Percentiles rank a stretch among this genome's conserved stretches.
These are phyloP conservation scores for Chalciporus piperatus DNA, from an alignment of 768 basidiomycete genomes.

Conservation along the genomic window DNA sequence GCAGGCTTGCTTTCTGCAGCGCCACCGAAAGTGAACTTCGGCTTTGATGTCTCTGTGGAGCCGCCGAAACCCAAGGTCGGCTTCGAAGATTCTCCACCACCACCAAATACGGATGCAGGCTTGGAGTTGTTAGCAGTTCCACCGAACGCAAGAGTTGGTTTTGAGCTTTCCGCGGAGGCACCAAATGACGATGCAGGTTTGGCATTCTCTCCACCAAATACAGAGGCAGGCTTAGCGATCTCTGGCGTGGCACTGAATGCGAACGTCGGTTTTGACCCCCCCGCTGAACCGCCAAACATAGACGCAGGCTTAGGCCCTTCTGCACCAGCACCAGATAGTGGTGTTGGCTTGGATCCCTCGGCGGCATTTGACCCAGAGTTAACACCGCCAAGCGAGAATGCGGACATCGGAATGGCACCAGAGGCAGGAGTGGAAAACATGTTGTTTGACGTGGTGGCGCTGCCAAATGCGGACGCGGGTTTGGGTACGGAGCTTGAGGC, in stretches of 20 bases:
- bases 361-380: slow-evolving; percentile 13
- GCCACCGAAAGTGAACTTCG: background rate
- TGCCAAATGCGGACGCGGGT: slow-evolving; percentile 10
- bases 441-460: slow-evolving; percentile 15
- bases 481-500: slow-evolving; percentile 24
- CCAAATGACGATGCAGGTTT: background rate
- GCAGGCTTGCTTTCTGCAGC: too few species aligned
- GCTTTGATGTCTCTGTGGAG: background rate
- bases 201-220: background rate
- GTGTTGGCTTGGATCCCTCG: slow-evolving; percentile 14
- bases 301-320: slow-evolving; percentile 4
- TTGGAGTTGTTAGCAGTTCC: too few species aligned
- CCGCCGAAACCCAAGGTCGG: background rate
- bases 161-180: background rate
- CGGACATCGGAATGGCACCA: slow-evolving; percentile 4
- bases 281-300: slow-evolving; percentile 6
- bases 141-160: background rate
- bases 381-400: slow-evolving; percentile 21
- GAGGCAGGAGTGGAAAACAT: slow-evolving; percentile 14
- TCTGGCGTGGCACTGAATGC: slow-evolving; percentile 9
- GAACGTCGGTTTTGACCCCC: too few species aligned
- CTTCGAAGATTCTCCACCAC: background rate
- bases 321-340: slow-evolving; percentile 4
- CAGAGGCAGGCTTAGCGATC: slow-evolving; percentile 1
- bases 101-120: background rate